Evolutionary conservation across 345 rosid genomes (phyloP).

Genomic region (Syzygium grande): DNA sequence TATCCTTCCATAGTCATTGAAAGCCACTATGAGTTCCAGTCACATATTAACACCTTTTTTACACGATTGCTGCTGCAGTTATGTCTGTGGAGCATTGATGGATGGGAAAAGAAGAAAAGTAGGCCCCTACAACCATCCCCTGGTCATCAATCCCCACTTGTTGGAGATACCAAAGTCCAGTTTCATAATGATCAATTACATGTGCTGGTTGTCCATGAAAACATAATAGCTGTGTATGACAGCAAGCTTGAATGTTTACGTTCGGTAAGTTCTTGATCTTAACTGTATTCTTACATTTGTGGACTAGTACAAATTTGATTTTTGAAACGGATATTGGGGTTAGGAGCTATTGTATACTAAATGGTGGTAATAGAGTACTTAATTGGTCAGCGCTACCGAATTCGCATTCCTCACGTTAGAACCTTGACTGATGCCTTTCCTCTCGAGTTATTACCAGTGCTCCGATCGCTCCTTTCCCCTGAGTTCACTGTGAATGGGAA

Average conservation of each 20-base stretch:
- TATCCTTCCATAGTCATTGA: background rate
- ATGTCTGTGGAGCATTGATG: conserved; percentile 70
- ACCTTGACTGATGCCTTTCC: background rate
- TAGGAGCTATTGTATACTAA: background rate
- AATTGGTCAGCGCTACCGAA: background rate
- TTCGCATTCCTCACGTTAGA: background rate
- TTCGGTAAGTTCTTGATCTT: conserved; percentile 17
- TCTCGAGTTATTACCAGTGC: background rate
- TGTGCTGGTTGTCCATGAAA: conserved; percentile 35
- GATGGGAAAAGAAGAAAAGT: conserved; percentile 56
- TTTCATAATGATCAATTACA: conserved; percentile 42
- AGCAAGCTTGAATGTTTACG: conserved; percentile 36
- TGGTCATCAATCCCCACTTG: conserved; percentile 23
- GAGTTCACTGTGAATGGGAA: background rate
- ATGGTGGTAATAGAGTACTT: background rate
- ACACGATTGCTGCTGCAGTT: conserved; percentile 22
- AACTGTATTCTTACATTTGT: background rate
- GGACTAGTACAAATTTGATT: background rate
- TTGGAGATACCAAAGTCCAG: conserved; percentile 38
- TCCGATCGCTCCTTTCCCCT: background rate
- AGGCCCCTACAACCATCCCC: conserved; percentile 29
- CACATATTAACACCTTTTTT: background rate
- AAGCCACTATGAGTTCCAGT: background rate
- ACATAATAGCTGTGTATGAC: conserved; percentile 34
- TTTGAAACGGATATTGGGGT: background rate